Evolutionary conservation across 257 asterid species (phyloP), one percentile per base, ranked within the genome.

Genomic region (Apocynum venetum): DNA sequence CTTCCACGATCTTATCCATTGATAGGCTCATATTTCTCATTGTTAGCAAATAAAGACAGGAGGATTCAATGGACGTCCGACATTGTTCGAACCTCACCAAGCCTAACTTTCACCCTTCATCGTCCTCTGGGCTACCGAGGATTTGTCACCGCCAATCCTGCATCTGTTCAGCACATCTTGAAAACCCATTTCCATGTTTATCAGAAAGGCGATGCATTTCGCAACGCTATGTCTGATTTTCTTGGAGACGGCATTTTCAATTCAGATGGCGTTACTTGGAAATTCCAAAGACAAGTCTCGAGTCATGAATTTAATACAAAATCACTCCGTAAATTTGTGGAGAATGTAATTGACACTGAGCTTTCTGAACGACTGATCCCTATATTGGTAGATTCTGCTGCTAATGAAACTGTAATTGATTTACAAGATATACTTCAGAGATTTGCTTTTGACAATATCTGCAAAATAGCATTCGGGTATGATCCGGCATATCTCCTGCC

Each of bases 221-320:
- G 83, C 20, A 2, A 6, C 55, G 71, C 68, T 0, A 73, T 90
- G 41, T 4, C 72, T 0, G 96, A 90, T 72, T 86, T 90, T 12
- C 90, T 90, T 11, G 91, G 93, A 12, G 80, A 87, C 51, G 87
- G 96, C 41, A 87, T 90, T 3, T 89, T 90, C 82, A 90, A 90
- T 61, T 79, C 90, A 11, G 92, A 90, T 35, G 96, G 92, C 0
- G 70, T 72, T 0, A 79, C 11, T 4, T 90, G 93, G 96, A 90
- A 86, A 59, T 79, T 81, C 36, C 89, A 84, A 35, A 65, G 96
- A 31, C 87, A 90, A 72, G 80, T 88, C 11, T 75, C 96, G 3
- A 84, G 88, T 74, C 93, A 88, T 43, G 90, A 92, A 43, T 92
- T 92, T 79, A 90, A 79, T 79, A 89, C 93, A 0, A 84, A 38